Conservation (phyloP, 352 stramenopile genomes). For the Peronospora destructor region DNA sequence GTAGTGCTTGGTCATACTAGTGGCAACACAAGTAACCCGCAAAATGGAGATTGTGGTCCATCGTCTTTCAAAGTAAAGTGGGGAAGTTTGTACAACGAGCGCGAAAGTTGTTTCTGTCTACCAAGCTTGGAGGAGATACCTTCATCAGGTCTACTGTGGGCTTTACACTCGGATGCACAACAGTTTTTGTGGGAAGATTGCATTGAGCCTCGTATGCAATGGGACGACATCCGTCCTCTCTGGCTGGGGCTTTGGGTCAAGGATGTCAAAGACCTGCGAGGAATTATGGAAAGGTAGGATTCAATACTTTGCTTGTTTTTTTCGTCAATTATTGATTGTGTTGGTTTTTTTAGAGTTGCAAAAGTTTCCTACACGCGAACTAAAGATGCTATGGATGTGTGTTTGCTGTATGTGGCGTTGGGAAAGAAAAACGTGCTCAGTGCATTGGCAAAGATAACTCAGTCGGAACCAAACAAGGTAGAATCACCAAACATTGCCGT, state of each 20-base stretch:
- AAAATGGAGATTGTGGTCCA: slow-evolving; percentile 19
- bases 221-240: slow-evolving; percentile 51
- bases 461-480: slow-evolving; percentile 66
- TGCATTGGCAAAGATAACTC: slow-evolving; percentile 68
- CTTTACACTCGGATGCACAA: slow-evolving; percentile 78
- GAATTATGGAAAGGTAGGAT: slow-evolving; percentile 52
- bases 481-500: neutral
- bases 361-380: slow-evolving; percentile 61
- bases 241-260: slow-evolving; percentile 81
- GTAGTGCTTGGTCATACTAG: slow-evolving; percentile 27
- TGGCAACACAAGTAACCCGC: slow-evolving; percentile 11
- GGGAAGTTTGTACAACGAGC: slow-evolving; percentile 21
- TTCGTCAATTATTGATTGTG: neutral
- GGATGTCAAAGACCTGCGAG: slow-evolving; percentile 59
- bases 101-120: slow-evolving; percentile 8
- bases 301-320: neutral
- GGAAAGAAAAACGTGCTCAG: slow-evolving; percentile 75
- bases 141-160: slow-evolving; percentile 71
- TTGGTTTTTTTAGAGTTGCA: slow-evolving; percentile 37
- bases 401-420: slow-evolving; percentile 66
- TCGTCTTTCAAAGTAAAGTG: slow-evolving; percentile 13
- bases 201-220: slow-evolving; percentile 48
- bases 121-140: slow-evolving; percentile 44
- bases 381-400: slow-evolving; percentile 70
- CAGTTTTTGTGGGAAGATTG: slow-evolving; percentile 69